Percentiles rank a stretch among this genome's conserved stretches.
phyloP scores from a whole-genome alignment of 202 grass and related monocot species.

The Panicum hallii region DNA sequence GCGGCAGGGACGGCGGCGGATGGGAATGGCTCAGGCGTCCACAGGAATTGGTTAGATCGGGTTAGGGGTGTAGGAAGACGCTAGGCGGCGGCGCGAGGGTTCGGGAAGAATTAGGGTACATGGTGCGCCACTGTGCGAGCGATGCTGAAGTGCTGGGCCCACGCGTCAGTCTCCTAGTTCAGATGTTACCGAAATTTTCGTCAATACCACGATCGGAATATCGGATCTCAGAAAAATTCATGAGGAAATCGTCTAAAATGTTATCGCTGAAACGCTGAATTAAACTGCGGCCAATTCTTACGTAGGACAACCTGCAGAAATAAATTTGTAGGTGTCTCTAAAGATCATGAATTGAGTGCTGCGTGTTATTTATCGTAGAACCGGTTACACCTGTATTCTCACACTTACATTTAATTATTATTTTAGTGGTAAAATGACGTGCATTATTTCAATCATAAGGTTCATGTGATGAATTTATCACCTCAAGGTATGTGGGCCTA shows the following conservation, averaged over 20 bases:
- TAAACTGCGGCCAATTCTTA: too few species aligned
- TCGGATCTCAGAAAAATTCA: background rate
- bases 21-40: background rate
- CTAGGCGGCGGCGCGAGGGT: background rate
- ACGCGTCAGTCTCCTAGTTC: background rate
- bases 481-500: too few species aligned
- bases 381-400: too few species aligned
- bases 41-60: constrained; percentile 5
- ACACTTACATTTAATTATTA: too few species aligned
- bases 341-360: too few species aligned
- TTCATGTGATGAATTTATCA: too few species aligned
- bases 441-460: too few species aligned
- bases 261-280: background rate
- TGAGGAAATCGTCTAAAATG: background rate
- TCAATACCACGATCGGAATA: too few species aligned
- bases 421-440: too few species aligned
- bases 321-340: too few species aligned
- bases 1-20: constrained; percentile 2
- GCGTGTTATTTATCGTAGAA: too few species aligned
- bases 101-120: background rate
- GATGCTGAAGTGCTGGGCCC: background rate
- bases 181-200: background rate
- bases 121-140: background rate
- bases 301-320: too few species aligned
- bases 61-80: background rate